A percentile compares a stretch with the other conserved stretches of the same genome.
Evolutionary conservation across 2,329 filamentous ascomycete genomes (phyloP).

Genomic region (Aspergillus sp.): DNA sequence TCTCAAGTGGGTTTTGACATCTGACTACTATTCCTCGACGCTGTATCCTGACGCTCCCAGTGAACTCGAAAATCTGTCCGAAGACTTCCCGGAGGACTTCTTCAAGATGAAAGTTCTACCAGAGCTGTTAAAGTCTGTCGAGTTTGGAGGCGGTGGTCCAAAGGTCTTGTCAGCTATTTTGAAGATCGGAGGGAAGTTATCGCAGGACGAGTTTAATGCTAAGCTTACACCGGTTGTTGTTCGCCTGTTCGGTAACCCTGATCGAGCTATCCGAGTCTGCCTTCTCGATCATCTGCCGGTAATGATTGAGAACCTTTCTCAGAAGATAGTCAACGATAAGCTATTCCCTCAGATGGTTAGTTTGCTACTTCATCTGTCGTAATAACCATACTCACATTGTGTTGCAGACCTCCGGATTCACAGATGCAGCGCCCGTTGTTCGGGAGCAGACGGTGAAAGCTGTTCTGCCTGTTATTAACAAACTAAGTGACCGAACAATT

Average conservation of each 20-base stretch:
- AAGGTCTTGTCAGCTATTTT: conserved; percentile 86
- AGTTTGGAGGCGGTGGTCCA: conserved; percentile 92
- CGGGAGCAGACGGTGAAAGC: conserved; percentile 96
- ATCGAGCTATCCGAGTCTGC: conserved; percentile 87
- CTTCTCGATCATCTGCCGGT: conserved; percentile 81
- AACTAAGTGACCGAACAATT: conserved; percentile 87
- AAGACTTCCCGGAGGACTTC: conserved; percentile 96
- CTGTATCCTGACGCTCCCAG: conserved; percentile 36
- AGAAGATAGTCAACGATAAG: conserved; percentile 90
- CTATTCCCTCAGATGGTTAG: conserved; percentile 90
- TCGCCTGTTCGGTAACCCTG: conserved; percentile 83
- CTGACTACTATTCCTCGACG: background rate
- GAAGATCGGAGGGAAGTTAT: conserved; percentile 84
- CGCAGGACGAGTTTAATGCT: conserved; percentile 83
- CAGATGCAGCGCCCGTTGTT: conserved; percentile 84
- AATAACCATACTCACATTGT: background rate
- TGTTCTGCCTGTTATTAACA: conserved; percentile 80
- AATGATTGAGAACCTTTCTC: conserved; percentile 88
- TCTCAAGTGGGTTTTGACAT: conserved; percentile 58
- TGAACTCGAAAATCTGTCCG: conserved; percentile 80
- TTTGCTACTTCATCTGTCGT: background rate
- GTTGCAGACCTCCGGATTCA: conserved; percentile 81
- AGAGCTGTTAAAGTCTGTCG: conserved; percentile 96
- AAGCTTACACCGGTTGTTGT: conserved; percentile 84
- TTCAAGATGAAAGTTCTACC: conserved; percentile 97